A percentile compares a stretch with the other conserved stretches of the same genome.
Evolutionary conservation across 2,329 filamentous ascomycete genomes (phyloP).

Genomic region (Polychaeton citri): DNA sequence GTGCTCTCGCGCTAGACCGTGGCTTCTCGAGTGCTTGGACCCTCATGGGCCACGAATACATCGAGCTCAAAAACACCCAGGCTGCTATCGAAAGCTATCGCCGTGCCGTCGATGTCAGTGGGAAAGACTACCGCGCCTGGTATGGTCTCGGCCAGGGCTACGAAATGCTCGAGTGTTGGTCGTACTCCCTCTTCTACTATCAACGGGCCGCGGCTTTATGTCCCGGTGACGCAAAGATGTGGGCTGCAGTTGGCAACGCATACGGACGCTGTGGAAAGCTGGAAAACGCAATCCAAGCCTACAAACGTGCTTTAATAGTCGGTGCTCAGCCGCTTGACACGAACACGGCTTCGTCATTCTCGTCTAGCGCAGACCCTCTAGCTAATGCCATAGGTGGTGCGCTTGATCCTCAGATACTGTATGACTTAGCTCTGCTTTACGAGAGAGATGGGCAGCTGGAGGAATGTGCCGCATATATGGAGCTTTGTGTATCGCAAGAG

Average conservation of each 20-base stretch:
- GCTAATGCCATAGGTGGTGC: constrained; percentile 39
- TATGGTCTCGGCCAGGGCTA: constrained; percentile 95
- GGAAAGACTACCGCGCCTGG: constrained; percentile 94
- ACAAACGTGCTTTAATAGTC: constrained; percentile 81
- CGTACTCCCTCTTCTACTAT: constrained; percentile 95
- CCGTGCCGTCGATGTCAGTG: constrained; percentile 87
- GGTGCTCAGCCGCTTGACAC: constrained; percentile 70
- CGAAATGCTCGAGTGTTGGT: constrained; percentile 94
- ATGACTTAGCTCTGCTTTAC: constrained; percentile 83
- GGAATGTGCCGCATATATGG: constrained; percentile 88
- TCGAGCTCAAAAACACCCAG: constrained; percentile 96
- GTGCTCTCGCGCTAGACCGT: constrained; percentile 79
- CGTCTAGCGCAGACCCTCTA: constrained; percentile 28
- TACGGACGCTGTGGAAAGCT: constrained; percentile 78
- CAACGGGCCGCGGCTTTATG: constrained; percentile 84
- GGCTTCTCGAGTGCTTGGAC: constrained; percentile 94
- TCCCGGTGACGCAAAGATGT: constrained; percentile 98
- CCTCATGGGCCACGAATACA: constrained; percentile 96
- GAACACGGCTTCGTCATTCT: constrained; percentile 22
- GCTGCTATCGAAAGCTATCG: constrained; percentile 95
- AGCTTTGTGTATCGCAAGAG: constrained; percentile 85
- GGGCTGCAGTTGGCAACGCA: constrained; percentile 89
- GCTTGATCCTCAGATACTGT: constrained; percentile 79
- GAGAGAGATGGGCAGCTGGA: constrained; percentile 64
- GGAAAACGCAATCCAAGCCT: constrained; percentile 83